A percentile compares a stretch with the other conserved stretches of the same genome.
phyloP scores from a whole-genome alignment of 73 alveolate species.

The Blepharisma stoltei region DNA sequence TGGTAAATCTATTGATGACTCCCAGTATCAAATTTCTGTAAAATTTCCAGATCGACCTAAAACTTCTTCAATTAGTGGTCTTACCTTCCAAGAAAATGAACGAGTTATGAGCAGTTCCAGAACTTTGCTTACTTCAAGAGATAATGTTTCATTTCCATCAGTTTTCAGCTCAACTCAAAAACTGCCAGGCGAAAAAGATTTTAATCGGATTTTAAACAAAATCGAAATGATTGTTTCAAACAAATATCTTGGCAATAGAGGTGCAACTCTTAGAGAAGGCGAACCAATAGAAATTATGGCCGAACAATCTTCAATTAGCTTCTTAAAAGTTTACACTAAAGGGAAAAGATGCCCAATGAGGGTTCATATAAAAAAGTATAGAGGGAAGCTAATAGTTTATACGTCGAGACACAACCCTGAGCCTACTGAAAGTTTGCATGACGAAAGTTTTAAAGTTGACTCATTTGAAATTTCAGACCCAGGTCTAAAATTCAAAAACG shows the following conservation, averaged over 20 bases:
- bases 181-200: slow-evolving; percentile 10
- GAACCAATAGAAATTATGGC: slow-evolving; percentile 1
- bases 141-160: too few relatives aligned
- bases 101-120: not conserved
- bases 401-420: not conserved
- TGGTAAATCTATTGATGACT: not conserved
- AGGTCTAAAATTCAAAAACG: not conserved
- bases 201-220: not conserved
- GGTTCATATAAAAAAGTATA: not conserved
- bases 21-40: not conserved
- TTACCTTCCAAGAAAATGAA: slow-evolving; percentile 11
- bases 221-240: slow-evolving; percentile 15
- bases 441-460: not conserved
- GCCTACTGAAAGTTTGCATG: not conserved
- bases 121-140: too few relatives aligned
- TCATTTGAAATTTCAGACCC: slow-evolving; percentile 12
- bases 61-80: not conserved
- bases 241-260: not conserved
- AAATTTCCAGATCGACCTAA: slow-evolving; percentile 22
- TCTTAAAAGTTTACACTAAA: not conserved
- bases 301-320: not conserved
- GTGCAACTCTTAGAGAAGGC: not conserved
- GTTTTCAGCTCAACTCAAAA: too few relatives aligned
- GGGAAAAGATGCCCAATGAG: slow-evolving; percentile 20
- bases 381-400: not conserved